Base-by-base conservation (phyloP, 768 basidiomycete genomes). In the Gymnopilus junonius region DNA sequence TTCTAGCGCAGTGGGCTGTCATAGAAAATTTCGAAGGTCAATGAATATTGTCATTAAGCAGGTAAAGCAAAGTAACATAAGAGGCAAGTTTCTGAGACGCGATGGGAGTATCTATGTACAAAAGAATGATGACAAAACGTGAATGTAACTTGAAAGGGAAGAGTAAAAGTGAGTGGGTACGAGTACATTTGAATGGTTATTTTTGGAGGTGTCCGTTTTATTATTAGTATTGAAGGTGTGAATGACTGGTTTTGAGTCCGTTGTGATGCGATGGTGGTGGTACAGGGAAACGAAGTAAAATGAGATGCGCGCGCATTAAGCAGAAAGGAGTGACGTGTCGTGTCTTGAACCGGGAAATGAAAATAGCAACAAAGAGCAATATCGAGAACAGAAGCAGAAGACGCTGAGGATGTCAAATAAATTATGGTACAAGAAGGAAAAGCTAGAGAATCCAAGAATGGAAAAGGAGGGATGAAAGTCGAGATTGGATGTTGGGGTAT, bases 261-360 rank as follows among this genome's bases (percentile, higher is more conserved):
- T n/a, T n/a, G n/a, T 45, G 51, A 31, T 43, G 51, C 62, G 48
- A 51, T 51, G 31, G n/a, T 68, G 67, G 59, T 68, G 59, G 45
- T 62, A 55, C 55, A 61, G n/a, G 40, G 43, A 45, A 57, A 39
- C 31, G n/a, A 27, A 56, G 27, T 25, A 21, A 34, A 25, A 35
- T 10, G 6, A 14, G 11, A 34, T 31, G 42, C n/a, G 46, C 31
- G 17, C 21, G 25, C 27, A n/a, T 31, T 29, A 23, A 42, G 42
- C 14, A 20, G 12, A 31, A 51, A 8, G 29, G 39, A 45, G 17
- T 54, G 51, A 45, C 31, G 29, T 45, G 57, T 45, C 29, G 27
- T 29, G 45, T 42, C 4, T n/a, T n/a, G n/a, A n/a, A n/a, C 40
- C 10, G 20, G 17, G 55, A 34, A 21, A 60, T 4, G 46, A n/a